Evolutionary conservation across 768 basidiomycete species (phyloP).

Genomic region (Sutorius australiensis): DNA sequence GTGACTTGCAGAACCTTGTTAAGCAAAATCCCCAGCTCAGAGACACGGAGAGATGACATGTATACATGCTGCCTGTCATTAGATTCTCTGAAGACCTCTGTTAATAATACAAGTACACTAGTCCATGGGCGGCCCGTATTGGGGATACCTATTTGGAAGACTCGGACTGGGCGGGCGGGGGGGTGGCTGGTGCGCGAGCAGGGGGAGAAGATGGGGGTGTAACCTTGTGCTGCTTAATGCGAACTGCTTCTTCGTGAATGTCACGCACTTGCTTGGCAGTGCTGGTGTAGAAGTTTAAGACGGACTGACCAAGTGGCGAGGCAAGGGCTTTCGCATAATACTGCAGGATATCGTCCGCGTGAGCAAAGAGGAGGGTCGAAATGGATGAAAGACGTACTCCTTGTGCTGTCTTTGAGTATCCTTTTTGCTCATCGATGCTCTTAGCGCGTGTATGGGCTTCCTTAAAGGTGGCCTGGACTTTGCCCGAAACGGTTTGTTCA

Average conservation of each 20-base stretch:
- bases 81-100: background rate
- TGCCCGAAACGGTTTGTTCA: slow-evolving; percentile 75
- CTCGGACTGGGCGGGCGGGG: slow-evolving; percentile 10
- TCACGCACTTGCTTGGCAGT: slow-evolving; percentile 87
- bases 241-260: slow-evolving; percentile 89
- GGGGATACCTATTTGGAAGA: slow-evolving; percentile 5
- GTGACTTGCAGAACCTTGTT: slow-evolving; percentile 2
- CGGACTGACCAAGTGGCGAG: slow-evolving; percentile 76
- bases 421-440: slow-evolving; percentile 79
- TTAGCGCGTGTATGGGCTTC: slow-evolving; percentile 67
- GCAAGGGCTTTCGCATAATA: slow-evolving; percentile 75
- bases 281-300: slow-evolving; percentile 77
- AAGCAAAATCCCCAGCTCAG: background rate
- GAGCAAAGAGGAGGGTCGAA: background rate
- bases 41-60: background rate
- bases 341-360: slow-evolving; percentile 33
- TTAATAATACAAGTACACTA: slow-evolving; percentile 10
- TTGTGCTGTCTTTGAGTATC: slow-evolving; percentile 61
- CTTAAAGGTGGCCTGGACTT: slow-evolving; percentile 60
- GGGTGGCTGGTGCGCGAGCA: slow-evolving; percentile 1
- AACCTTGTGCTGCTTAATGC: slow-evolving; percentile 67
- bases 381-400: slow-evolving; percentile 46
- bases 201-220: slow-evolving; percentile 12
- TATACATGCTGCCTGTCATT: background rate
- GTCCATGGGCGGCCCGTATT: background rate